phyloP scores from a whole-genome alignment of 257 asterid genomes.

The Vinca minor region DNA sequence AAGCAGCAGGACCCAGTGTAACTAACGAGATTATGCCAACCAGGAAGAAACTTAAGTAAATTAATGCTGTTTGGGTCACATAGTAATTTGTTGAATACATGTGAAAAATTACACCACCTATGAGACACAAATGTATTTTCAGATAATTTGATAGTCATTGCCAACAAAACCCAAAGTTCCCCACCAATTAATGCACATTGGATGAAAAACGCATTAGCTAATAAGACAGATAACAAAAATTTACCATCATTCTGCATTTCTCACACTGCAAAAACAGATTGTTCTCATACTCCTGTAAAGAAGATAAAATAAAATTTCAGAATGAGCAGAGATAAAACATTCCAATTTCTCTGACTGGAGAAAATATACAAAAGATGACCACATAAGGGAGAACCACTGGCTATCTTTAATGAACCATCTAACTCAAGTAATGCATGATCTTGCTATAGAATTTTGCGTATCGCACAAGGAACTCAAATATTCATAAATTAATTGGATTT shows the following conservation, averaged over 20 bases:
- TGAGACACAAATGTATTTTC: neutral
- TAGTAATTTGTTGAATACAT: neutral
- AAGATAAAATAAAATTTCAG: conserved; percentile 15
- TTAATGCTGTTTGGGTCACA: neutral
- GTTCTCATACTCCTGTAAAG: conserved; percentile 87
- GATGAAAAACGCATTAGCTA: neutral
- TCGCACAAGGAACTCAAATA: conserved; percentile 19
- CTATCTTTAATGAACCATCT: neutral
- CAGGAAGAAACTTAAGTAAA: neutral
- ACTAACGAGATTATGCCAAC: neutral
- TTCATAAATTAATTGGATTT: neutral
- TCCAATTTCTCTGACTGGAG: conserved; percentile 3
- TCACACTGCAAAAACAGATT: conserved; percentile 98
- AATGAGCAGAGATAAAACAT: conserved; percentile 21
- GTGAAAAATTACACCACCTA: neutral
- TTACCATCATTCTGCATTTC: conserved; percentile 99
- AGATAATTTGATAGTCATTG: neutral
- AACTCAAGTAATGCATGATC: neutral
- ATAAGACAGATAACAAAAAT: neutral
- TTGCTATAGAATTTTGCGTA: neutral
- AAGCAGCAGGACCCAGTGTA: neutral
- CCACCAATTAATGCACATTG: neutral
- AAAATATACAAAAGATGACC: neutral
- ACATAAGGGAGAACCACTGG: neutral
- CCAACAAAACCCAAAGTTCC: neutral